Conservation (phyloP, 2,329 filamentous ascomycete species). For the Spiromastix sp. region DNA sequence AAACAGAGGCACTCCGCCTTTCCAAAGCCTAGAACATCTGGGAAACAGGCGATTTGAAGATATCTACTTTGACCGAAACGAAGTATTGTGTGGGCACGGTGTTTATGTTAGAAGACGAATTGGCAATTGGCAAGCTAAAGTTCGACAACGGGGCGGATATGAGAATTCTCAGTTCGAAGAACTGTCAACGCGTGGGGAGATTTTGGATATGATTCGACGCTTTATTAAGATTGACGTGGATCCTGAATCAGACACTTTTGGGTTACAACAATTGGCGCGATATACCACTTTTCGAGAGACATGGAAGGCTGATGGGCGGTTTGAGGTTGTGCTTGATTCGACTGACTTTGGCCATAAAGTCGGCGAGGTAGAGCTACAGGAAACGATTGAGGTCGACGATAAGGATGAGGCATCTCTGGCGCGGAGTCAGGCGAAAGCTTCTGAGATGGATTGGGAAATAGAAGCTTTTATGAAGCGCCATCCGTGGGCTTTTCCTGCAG, state of each 20-base stretch:
- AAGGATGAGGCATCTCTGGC: constrained; percentile 3
- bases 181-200: constrained; percentile 11
- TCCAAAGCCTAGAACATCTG: constrained; percentile 11
- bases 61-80: constrained; percentile 18
- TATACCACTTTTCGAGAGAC: constrained; percentile 18
- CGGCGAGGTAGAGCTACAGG: constrained; percentile 23
- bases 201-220: constrained; percentile 8
- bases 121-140: constrained; percentile 18
- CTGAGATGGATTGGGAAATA: constrained; percentile 13
- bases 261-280: constrained; percentile 13
- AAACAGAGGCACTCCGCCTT: constrained; percentile 14
- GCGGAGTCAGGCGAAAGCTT: constrained; percentile 3
- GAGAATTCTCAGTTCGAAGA: constrained; percentile 19
- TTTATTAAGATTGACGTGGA: constrained; percentile 6
- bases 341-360: constrained; percentile 24
- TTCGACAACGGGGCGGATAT: constrained; percentile 11
- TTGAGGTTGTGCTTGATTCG: constrained; percentile 19
- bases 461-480: constrained; percentile 16
- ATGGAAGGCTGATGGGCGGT: constrained; percentile 19
- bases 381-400: constrained; percentile 6
- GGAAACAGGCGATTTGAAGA: constrained; percentile 15
- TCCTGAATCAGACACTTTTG: constrained; percentile 10
- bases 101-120: constrained; percentile 18
- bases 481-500: constrained; percentile 15
- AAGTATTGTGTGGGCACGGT: constrained; percentile 13